Percentiles rank a stretch among this genome's conserved stretches.
These are phyloP conservation scores for Tetradesmus lagerheimii DNA, from an alignment of 139 green algal species.

Conservation along the genomic window DNA sequence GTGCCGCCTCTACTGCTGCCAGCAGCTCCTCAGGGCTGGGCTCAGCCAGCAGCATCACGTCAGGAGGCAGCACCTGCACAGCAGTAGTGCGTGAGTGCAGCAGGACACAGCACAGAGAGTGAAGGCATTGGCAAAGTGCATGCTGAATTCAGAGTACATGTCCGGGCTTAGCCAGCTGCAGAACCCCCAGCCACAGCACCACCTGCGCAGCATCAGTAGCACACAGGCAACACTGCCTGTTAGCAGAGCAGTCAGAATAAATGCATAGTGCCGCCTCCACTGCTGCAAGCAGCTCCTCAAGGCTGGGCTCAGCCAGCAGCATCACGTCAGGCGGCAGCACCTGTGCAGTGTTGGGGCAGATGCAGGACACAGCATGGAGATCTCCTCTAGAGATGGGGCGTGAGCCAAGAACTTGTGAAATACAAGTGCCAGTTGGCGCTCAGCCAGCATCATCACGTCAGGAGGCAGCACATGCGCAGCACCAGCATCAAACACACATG, in stretches of 20 bases:
- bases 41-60: conserved; percentile 91
- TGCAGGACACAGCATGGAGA: no score
- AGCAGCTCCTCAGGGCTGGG: conserved; percentile 75
- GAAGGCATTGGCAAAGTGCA: background rate
- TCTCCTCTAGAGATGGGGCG: no score
- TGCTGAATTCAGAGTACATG: no score
- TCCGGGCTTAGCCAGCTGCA: no score
- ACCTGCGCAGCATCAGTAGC: conserved; percentile 68
- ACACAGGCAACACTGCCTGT: conserved; percentile 60
- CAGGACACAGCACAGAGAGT: background rate
- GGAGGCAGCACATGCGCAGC: no score
- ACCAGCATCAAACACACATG: no score
- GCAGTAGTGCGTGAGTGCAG: background rate
- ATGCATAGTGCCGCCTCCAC: background rate
- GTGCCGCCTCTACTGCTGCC: conserved; percentile 59
- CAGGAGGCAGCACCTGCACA: conserved; percentile 85
- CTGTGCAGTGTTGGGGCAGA: no score
- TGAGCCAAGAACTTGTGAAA: no score
- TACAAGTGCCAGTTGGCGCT: no score
- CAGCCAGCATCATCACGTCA: no score
- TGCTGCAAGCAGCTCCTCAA: background rate
- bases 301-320: background rate
- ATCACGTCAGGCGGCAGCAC: conserved; percentile 78
- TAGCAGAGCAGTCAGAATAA: background rate
- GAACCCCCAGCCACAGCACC: no score